Percentiles rank a stretch among this genome's conserved stretches.
Evolutionary conservation across 371 early-diverging fungal genomes (phyloP).

Genomic region (Conidiobolus incongruus): DNA sequence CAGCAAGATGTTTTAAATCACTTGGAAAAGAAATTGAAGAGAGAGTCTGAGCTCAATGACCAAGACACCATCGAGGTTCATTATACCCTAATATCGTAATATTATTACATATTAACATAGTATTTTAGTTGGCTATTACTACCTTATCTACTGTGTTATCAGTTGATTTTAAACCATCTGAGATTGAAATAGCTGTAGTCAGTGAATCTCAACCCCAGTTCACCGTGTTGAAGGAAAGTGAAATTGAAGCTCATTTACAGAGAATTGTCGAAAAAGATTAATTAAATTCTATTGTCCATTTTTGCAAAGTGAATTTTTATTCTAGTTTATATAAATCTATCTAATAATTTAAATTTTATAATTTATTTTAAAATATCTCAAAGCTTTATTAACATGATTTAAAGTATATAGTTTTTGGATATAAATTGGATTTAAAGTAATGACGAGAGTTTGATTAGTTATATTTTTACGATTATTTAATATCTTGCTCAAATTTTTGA

Average conservation of each 20-base stretch:
- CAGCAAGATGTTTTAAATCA: constrained; percentile 90
- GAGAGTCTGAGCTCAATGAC: constrained; percentile 43
- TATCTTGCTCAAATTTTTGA: too few relatives aligned
- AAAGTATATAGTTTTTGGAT: too few relatives aligned
- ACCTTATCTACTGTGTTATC: constrained; percentile 79
- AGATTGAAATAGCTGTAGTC: constrained; percentile 86
- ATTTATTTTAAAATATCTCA: too few relatives aligned
- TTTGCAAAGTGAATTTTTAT: not conserved
- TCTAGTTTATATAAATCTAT: too few relatives aligned
- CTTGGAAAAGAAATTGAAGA: constrained; percentile 93
- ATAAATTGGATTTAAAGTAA: too few relatives aligned
- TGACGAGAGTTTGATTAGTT: too few relatives aligned
- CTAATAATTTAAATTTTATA: too few relatives aligned
- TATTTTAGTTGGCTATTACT: constrained; percentile 64
- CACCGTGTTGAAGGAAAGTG: constrained; percentile 48
- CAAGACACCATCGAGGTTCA: constrained; percentile 78
- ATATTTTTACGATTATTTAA: too few relatives aligned
- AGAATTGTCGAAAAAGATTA: constrained; percentile 73
- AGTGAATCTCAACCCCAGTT: constrained; percentile 48
- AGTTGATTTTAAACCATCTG: constrained; percentile 82
- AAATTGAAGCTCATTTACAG: constrained; percentile 82
- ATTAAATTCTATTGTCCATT: not conserved
- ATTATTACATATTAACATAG: not conserved
- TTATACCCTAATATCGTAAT: not conserved
- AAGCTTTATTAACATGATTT: too few relatives aligned